Percentiles rank a stretch among this genome's conserved stretches.
These are phyloP conservation scores for Paecilomyces formosus DNA, from an alignment of 2,329 filamentous ascomycete species.

Conservation along the genomic window DNA sequence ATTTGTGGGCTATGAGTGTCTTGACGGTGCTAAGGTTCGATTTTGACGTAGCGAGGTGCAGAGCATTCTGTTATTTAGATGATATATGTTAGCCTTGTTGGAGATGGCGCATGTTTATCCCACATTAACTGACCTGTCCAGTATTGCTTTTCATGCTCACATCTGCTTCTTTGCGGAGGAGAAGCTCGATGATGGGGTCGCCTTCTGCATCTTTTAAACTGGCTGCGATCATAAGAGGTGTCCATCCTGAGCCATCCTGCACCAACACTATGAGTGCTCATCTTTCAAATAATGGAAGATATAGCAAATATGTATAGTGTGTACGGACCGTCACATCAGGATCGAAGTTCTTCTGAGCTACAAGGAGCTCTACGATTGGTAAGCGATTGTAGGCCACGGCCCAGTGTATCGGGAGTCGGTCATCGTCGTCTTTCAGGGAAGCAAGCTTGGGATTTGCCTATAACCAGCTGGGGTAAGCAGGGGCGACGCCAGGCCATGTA, in stretches of 20 bases:
- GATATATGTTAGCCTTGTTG: constrained; percentile 3
- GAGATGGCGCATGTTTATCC: not conserved
- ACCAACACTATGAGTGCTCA: not conserved
- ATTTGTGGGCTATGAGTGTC: constrained; percentile 66
- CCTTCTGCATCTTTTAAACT: constrained; percentile 40
- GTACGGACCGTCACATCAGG: constrained; percentile 65
- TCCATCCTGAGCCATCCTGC: constrained; percentile 44
- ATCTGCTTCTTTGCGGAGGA: constrained; percentile 41
- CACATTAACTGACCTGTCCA: constrained; percentile 29
- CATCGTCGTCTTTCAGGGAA: constrained; percentile 69
- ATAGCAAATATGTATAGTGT: not conserved
- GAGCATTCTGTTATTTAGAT: constrained; percentile 55
- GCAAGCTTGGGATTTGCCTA: constrained; percentile 76
- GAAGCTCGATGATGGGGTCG: constrained; percentile 36
- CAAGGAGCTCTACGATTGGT: constrained; percentile 65
- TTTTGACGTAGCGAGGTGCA: constrained; percentile 91
- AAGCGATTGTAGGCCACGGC: constrained; percentile 75
- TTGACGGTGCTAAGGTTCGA: constrained; percentile 74
- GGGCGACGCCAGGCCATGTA: not conserved
- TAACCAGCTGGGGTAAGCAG: constrained; percentile 1
- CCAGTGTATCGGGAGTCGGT: constrained; percentile 89
- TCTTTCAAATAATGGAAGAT: not conserved
- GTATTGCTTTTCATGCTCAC: constrained; percentile 35
- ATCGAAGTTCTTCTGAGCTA: constrained; percentile 67
- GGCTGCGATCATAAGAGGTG: constrained; percentile 43